A percentile compares a stretch with the other conserved stretches of the same genome.
phyloP scores from a whole-genome alignment of 495 filamentous ascomycete genomes.

The Neurospora intermedia region DNA sequence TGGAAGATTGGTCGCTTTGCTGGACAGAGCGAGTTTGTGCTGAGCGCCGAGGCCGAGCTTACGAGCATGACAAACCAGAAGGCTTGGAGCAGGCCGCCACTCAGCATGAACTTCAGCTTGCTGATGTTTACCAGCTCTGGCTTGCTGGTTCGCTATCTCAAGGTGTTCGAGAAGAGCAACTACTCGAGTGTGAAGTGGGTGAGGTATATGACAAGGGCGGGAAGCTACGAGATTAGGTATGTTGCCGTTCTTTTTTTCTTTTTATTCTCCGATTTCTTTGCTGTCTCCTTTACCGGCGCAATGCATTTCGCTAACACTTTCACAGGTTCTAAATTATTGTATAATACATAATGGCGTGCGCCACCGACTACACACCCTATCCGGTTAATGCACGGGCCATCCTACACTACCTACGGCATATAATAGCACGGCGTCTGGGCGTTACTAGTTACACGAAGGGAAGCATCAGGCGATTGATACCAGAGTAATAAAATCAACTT shows the following conservation, averaged over 20 bases:
- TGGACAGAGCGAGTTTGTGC: conserved; percentile 87
- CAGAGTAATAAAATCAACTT: not conserved
- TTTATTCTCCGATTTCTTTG: not conserved
- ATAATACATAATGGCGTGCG: not conserved
- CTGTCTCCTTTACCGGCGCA: too few species aligned
- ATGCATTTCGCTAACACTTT: not conserved
- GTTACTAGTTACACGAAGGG: conserved; percentile 1
- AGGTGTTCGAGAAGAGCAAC: conserved; percentile 99
- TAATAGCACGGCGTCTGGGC: conserved; percentile 11
- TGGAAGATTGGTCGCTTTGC: conserved; percentile 99
- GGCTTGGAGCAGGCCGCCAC: conserved; percentile 87
- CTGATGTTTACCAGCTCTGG: conserved; percentile 97
- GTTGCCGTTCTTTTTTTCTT: conserved; percentile 4
- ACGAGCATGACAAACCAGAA: conserved; percentile 98
- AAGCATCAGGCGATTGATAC: not conserved
- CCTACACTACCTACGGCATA: conserved; percentile 1
- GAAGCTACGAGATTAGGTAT: conserved; percentile 68
- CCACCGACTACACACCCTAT: not conserved
- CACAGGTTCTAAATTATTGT: conserved; percentile 11
- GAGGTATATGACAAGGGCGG: conserved; percentile 94
- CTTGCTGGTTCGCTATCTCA: conserved; percentile 86
- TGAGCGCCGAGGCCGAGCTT: conserved; percentile 86
- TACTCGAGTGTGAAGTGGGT: conserved; percentile 99
- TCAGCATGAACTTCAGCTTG: conserved; percentile 83
- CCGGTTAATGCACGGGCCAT: not conserved